Conservation (phyloP, 106 monocot genomes). For the Alisma plantagoaquatica region DNA sequence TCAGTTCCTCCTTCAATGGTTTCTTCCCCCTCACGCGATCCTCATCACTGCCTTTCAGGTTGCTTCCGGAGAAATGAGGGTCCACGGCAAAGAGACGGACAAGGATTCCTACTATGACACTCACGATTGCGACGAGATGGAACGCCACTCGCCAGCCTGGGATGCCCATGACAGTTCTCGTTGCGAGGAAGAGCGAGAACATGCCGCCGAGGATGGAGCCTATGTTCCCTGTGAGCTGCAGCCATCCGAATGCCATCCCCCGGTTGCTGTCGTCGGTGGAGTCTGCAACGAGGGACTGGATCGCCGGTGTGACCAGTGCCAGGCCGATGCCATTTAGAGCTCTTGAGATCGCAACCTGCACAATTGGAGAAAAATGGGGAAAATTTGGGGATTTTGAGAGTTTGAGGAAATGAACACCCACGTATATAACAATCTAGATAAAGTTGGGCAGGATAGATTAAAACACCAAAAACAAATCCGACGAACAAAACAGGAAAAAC, state of each 20-base stretch:
- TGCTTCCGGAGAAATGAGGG: conserved; percentile 27
- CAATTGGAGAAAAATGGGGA: too few relatives aligned
- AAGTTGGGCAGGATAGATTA: too few relatives aligned
- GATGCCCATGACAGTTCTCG: conserved; percentile 63
- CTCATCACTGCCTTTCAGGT: background rate
- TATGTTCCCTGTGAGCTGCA: conserved; percentile 54
- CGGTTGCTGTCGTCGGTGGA: conserved; percentile 71
- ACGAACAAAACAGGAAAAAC: too few relatives aligned
- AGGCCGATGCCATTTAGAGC: conserved; percentile 71
- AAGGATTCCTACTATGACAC: conserved; percentile 59
- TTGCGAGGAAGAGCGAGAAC: conserved; percentile 52
- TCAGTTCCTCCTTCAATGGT: conserved; percentile 32
- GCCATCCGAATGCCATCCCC: conserved; percentile 67
- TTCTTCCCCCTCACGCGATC: conserved; percentile 1
- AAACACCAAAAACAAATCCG: too few relatives aligned
- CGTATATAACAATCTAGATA: too few relatives aligned
- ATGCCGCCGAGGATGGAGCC: conserved; percentile 74
- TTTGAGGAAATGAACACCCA: too few relatives aligned
- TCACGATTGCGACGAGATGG: conserved; percentile 59
- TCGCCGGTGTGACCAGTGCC: conserved; percentile 75
- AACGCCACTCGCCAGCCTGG: conserved; percentile 90
- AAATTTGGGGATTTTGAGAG: too few relatives aligned
- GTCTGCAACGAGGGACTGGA: conserved; percentile 86
- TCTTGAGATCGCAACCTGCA: conserved; percentile 53
- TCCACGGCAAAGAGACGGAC: conserved; percentile 59